phyloP scores from a whole-genome alignment of 2,329 filamentous ascomycete species.

The Talaromyces verruculosus region DNA sequence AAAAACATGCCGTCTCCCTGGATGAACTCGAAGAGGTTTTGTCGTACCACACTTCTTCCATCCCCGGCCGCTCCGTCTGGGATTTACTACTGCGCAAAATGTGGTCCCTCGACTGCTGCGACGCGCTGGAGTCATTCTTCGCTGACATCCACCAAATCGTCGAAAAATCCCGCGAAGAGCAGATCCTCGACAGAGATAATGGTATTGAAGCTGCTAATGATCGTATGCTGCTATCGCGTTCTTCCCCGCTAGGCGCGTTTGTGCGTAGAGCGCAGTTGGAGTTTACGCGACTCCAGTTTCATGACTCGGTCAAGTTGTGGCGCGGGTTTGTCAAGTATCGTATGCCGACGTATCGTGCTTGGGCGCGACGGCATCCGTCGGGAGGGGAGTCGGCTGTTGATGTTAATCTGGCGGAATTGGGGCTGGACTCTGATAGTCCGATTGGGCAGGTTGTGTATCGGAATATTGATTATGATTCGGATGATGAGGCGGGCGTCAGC shows the following conservation, averaged over 20 bases:
- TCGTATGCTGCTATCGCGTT: constrained; percentile 64
- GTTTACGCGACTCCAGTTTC: constrained; percentile 75
- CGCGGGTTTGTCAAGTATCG: constrained; percentile 77
- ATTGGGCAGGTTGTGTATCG: constrained; percentile 55
- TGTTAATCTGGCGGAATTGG: constrained; percentile 61
- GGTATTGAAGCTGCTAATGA: constrained; percentile 49
- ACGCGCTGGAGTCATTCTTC: constrained; percentile 78
- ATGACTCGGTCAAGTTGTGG: constrained; percentile 78
- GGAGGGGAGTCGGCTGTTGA: constrained; percentile 56
- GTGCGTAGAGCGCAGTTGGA: constrained; percentile 75
- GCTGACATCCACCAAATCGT: constrained; percentile 59
- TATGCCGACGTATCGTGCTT: constrained; percentile 66
- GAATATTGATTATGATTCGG: constrained; percentile 43
- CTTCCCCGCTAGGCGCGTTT: constrained; percentile 79
- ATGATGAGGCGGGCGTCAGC: constrained; percentile 57
- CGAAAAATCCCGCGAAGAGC: constrained; percentile 62
- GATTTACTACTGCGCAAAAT: constrained; percentile 78
- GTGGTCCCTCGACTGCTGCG: constrained; percentile 79
- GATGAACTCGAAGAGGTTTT: constrained; percentile 51
- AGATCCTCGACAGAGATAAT: constrained; percentile 56
- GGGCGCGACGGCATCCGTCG: constrained; percentile 55
- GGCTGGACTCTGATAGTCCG: constrained; percentile 52
- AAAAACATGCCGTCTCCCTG: constrained; percentile 40
- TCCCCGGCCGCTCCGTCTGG: constrained; percentile 81
- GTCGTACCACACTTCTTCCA: constrained; percentile 47